Evolutionary conservation across 805 yeast species (phyloP).

Genomic region (Priceomyces medius): DNA sequence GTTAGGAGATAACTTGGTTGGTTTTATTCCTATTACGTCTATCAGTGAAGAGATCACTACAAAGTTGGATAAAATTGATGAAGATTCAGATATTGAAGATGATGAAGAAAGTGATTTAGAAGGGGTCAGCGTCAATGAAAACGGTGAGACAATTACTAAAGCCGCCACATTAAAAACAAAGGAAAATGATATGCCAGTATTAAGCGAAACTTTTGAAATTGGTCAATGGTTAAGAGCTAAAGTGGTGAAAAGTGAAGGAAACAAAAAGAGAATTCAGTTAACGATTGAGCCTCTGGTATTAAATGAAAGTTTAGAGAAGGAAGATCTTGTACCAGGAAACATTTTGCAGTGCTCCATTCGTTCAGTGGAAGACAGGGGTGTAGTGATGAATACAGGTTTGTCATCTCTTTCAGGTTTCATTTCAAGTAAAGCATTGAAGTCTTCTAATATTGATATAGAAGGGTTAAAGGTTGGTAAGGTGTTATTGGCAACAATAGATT

Average conservation of each 20-base stretch:
- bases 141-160: constrained; percentile 23
- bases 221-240: constrained; percentile 89
- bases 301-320: constrained; percentile 58
- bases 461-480: constrained; percentile 62
- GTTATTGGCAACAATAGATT: constrained; percentile 55
- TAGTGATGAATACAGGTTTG: constrained; percentile 67
- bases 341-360: constrained; percentile 73
- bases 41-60: constrained; percentile 63
- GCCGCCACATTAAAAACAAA: constrained; percentile 21
- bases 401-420: constrained; percentile 66
- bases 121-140: constrained; percentile 24
- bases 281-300: constrained; percentile 73
- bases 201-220: constrained; percentile 51
- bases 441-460: constrained; percentile 33
- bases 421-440: constrained; percentile 61
- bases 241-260: constrained; percentile 57
- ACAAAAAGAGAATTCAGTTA: constrained; percentile 65
- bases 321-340: constrained; percentile 63
- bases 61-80: constrained; percentile 54
- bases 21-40: constrained; percentile 72
- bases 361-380: constrained; percentile 92
- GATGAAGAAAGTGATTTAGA: constrained; percentile 32
- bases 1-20: constrained; percentile 77
- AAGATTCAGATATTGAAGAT: constrained; percentile 33
- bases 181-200: constrained; percentile 52